phyloP scores from a whole-genome alignment of 306 rosid genomes.

The Luffa aegyptiaca region DNA sequence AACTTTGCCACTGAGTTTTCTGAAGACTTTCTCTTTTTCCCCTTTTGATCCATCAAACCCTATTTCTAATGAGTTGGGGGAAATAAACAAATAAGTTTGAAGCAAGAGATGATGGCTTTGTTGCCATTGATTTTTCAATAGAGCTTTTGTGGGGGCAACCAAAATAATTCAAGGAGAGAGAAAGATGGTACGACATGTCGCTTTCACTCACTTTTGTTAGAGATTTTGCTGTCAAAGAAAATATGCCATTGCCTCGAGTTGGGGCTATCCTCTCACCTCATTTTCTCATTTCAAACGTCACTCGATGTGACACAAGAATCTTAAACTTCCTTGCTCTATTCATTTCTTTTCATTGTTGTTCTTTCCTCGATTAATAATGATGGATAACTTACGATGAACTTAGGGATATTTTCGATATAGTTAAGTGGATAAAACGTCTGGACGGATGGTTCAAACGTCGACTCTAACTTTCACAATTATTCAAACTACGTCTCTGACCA shows the following conservation, averaged over 20 bases:
- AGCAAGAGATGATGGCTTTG: background rate
- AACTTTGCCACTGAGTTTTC: slow-evolving; percentile 1
- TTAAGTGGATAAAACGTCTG: too few relatives aligned
- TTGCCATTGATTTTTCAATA: background rate
- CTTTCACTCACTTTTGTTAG: background rate
- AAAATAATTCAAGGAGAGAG: background rate
- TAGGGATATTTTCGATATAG: too few relatives aligned
- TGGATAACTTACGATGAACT: too few relatives aligned
- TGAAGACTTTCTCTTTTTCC: background rate
- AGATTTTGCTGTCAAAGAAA: slow-evolving; percentile 9
- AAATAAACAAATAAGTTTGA: background rate
- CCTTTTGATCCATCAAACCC: background rate
- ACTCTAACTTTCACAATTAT: too few relatives aligned
- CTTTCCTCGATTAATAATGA: background rate
- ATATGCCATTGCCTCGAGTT: slow-evolving; percentile 8
- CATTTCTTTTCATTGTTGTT: background rate
- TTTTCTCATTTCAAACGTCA: background rate
- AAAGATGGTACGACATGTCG: background rate
- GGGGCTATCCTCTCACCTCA: background rate
- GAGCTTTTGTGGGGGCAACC: background rate
- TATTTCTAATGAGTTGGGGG: background rate
- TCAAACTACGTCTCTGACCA: too few relatives aligned
- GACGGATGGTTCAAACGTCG: too few relatives aligned
- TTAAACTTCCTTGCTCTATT: background rate
- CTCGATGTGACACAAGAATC: background rate